Evolutionary conservation across 805 yeast genomes (phyloP), one percentile per base, ranked within the genome.

Genomic region (Candida vartiovaarae): DNA sequence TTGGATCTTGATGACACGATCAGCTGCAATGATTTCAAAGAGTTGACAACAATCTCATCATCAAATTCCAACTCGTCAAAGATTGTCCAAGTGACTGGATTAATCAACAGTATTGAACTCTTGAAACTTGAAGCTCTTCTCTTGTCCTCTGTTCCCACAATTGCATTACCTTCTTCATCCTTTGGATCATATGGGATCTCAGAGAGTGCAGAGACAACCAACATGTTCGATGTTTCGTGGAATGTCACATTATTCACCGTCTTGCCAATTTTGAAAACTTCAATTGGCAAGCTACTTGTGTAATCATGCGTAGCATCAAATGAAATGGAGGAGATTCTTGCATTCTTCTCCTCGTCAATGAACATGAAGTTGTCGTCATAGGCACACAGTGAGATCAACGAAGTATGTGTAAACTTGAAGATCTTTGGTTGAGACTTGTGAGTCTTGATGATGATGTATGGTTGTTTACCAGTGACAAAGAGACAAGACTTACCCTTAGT

Each of bases 391-490:
- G 90, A 81, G n/a, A 82, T 74, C 29, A 81, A 71, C 0, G 86
- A 78, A 8, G 75, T 71, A 38, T 75, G 74, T 5, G 87, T 75
- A 56, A 88, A 83, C 49, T 77, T 78, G 61, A 78, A 79, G 10
- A 84, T 65, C 44, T 84, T 68, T 3, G 91, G 86, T 4, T 67
- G 61, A 0, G 93, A 76, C 48, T 76, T 78, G 36, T 76, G 67
- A 9, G 80, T 74, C 50, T 84, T 85, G n/a, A 78, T 58, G 4
- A 89, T 74, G 41, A 82, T 66, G 51, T 76, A 82, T 1, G 96
- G 86, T 15, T 75, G 78, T 23, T 74, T 74, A 37, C 96, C 96
- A 2, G 91, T 80, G 3, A 87, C 75, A 52, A 86, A 73, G 2
- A 87, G 73, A 15, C 78, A 71, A 1, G 80, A 72, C 46, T 72